Evolutionary conservation across 2,329 filamentous ascomycete species (phyloP).

Genomic region (Sphaerulina populicola): DNA sequence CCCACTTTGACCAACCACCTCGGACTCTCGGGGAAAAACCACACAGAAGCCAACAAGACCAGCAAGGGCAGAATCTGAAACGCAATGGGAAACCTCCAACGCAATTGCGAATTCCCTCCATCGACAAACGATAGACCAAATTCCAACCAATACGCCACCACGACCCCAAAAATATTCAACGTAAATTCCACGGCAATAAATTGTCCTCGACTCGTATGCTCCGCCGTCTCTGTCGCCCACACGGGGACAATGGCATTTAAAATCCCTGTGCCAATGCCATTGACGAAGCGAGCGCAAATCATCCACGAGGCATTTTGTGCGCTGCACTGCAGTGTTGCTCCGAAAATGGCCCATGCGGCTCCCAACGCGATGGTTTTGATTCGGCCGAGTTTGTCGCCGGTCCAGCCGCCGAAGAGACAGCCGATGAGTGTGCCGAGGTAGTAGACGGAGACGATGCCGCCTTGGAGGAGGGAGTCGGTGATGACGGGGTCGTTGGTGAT

Average conservation of each 20-base stretch:
- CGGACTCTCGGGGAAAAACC: constrained; percentile 61
- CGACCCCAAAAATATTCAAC: constrained; percentile 61
- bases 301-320: constrained; percentile 62
- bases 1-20: constrained; percentile 60
- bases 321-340: constrained; percentile 56
- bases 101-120: constrained; percentile 14
- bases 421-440: constrained; percentile 58
- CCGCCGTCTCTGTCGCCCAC: constrained; percentile 62
- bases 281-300: constrained; percentile 32
- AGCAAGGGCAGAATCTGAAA: constrained; percentile 59
- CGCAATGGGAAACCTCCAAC: constrained; percentile 51
- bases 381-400: constrained; percentile 55
- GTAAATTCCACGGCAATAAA: constrained; percentile 51
- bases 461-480: constrained; percentile 53
- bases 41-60: constrained; percentile 38
- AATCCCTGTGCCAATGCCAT: constrained; percentile 56
- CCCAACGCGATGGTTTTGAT: constrained; percentile 57
- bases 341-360: constrained; percentile 39
- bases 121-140: constrained; percentile 25
- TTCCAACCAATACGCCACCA: constrained; percentile 37
- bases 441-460: constrained; percentile 52
- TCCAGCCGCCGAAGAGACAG: constrained; percentile 54
- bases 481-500: constrained; percentile 42
- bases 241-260: constrained; percentile 63
- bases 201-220: constrained; percentile 57